Evolutionary conservation across 306 rosid genomes (phyloP), one percentile per base, ranked within the genome.

Genomic region (Abrus precatorius): DNA sequence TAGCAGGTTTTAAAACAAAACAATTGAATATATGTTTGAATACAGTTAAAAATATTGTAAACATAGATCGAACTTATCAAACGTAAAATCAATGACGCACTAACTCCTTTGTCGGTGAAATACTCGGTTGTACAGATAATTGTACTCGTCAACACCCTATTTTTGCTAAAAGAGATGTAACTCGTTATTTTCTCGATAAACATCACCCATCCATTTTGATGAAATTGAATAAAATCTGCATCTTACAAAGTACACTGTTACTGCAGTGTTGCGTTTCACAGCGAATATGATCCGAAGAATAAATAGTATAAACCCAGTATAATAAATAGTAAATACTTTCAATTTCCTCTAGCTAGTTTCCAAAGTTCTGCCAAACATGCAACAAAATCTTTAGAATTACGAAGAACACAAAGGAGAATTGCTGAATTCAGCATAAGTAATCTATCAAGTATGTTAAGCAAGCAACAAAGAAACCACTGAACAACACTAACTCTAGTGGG

Each of bases 381-480:
- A 20, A 57, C 70, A 60, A 6, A 44, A 34, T 12, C 4, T 11
- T 6, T 6, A 69, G 60, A 60, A 62, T 32, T 11, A 68, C 28
- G 6, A 69, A 57, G 6, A 69, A 57, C 5, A 60, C 33, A 27
- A 49, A 69, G 40, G 1, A 47, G 54, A 84, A 48, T 49, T 38
- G 56, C 7, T 1, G 66, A 76, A 62, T 14, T 69, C 55, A 41
- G 33, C 76, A 70, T 44, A 11, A 69, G 27, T 30, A 47, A 45
- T 65, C 56, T 10, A 63, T 60, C 4, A 34, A 5, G 69, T 34
- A 61, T 14, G 52, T 53, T 28, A 82, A 61, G 54, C 60, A 52
- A 48, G 48, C 63, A 69, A 59, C 71, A 69, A 47, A 20, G 44
- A 43, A 69, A 65, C 56, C 1, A 64, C 28, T 6, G 45, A 80